These are phyloP conservation scores for Pyrenophora tritici-repentis DNA, from an alignment of 2,329 filamentous ascomycete genomes.

Conservation along the genomic window DNA sequence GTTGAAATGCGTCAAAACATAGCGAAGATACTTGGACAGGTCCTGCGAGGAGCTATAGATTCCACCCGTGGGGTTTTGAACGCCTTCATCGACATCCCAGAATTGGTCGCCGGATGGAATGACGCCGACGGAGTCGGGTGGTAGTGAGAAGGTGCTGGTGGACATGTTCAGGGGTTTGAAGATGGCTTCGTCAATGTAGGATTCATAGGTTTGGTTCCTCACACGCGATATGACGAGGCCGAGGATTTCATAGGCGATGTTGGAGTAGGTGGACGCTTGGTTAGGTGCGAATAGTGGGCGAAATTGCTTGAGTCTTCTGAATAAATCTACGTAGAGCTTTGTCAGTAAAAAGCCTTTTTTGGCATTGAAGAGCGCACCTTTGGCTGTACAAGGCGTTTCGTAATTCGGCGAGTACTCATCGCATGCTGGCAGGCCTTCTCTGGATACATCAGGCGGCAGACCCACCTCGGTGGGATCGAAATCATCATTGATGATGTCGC, in stretches of 20 bases:
- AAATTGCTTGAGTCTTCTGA: slow-evolving; percentile 36
- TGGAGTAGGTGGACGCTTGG: slow-evolving; percentile 51
- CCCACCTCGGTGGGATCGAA: slow-evolving; percentile 28
- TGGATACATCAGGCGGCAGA: slow-evolving; percentile 40
- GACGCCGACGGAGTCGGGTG: slow-evolving; percentile 46
- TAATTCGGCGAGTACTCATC: slow-evolving; percentile 43
- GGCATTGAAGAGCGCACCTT: slow-evolving; percentile 15
- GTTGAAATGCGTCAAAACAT: slow-evolving; percentile 51
- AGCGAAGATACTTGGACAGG: slow-evolving; percentile 52
- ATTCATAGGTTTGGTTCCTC: slow-evolving; percentile 42
- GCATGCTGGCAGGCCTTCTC: slow-evolving; percentile 40
- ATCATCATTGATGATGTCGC: slow-evolving; percentile 33
- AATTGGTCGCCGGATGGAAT: slow-evolving; percentile 45
- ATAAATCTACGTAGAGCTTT: slow-evolving; percentile 32
- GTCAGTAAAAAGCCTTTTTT: slow-evolving; percentile 8
- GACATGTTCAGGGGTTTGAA: slow-evolving; percentile 45
- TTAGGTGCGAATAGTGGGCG: slow-evolving; percentile 50
- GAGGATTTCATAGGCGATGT: slow-evolving; percentile 50
- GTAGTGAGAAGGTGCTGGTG: slow-evolving; percentile 32
- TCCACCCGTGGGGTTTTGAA: slow-evolving; percentile 52
- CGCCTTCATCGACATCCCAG: slow-evolving; percentile 51
- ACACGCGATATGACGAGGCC: slow-evolving; percentile 49
- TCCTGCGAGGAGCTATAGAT: slow-evolving; percentile 51
- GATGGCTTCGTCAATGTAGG: slow-evolving; percentile 49
- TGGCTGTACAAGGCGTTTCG: slow-evolving; percentile 33